Evolutionary conservation across 2,329 filamentous ascomycete species (phyloP).

Genomic region (Trichoderma koningii): DNA sequence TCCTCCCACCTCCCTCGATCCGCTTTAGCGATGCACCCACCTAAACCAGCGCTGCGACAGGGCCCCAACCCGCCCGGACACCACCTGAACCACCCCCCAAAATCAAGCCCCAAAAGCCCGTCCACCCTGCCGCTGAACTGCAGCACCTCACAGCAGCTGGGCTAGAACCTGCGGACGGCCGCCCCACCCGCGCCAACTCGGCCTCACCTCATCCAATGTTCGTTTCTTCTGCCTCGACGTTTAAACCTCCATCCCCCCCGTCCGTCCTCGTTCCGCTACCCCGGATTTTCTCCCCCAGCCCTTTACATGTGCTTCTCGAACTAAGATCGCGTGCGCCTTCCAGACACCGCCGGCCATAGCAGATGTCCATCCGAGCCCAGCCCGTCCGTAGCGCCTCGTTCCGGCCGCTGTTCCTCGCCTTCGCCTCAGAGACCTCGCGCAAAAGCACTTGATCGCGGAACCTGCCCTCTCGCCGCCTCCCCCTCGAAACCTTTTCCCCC

Average conservation of each 20-base stretch:
- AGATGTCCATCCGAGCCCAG: constrained; percentile 19
- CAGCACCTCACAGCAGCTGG: not conserved
- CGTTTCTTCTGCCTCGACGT: constrained; percentile 10
- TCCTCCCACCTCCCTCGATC: not conserved
- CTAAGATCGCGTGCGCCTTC: constrained; percentile 26
- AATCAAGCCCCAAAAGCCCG: constrained; percentile 6
- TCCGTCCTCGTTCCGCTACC: constrained; percentile 29
- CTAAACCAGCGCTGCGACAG: not conserved
- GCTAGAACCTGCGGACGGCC: too few relatives aligned
- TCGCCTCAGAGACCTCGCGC: not conserved
- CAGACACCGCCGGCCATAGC: not conserved
- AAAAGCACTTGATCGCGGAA: constrained; percentile 1
- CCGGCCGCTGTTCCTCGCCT: constrained; percentile 6
- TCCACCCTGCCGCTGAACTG: constrained; percentile 13
- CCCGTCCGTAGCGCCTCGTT: constrained; percentile 13
- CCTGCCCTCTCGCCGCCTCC: not conserved
- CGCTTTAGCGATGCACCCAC: constrained; percentile 14
- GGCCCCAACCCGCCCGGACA: not conserved
- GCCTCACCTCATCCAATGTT: constrained; percentile 22
- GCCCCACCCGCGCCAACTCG: constrained; percentile 26
- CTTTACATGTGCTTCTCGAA: constrained; percentile 25
- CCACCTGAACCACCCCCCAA: not conserved
- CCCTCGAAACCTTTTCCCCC: constrained; percentile 12
- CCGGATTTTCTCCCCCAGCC: constrained; percentile 31
- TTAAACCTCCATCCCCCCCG: constrained; percentile 25